A percentile compares a stretch with the other conserved stretches of the same genome.
phyloP scores from a whole-genome alignment of 169 alveolate genomes.

The Cryptosporidium parvum region DNA sequence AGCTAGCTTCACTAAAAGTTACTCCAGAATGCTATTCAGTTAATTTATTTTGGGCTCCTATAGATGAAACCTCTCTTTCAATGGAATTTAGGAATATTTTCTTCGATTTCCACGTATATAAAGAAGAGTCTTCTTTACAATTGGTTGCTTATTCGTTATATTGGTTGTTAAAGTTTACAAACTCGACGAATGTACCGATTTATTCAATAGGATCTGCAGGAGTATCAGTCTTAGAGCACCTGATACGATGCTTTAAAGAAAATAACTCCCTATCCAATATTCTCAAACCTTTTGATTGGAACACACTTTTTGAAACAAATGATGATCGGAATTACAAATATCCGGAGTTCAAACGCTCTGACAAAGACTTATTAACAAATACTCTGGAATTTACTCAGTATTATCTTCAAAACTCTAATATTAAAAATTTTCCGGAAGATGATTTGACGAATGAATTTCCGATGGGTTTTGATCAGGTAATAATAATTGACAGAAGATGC shows the following conservation, averaged over 20 bases:
- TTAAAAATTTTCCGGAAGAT: background rate
- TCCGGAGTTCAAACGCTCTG: background rate
- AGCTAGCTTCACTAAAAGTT: conserved; percentile 16
- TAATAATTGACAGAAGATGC: conserved; percentile 83
- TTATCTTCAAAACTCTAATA: conserved; percentile 7
- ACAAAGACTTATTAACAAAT: conserved; percentile 17
- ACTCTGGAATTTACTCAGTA: conserved; percentile 40
- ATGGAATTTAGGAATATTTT: conserved; percentile 55
- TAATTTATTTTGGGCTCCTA: conserved; percentile 51
- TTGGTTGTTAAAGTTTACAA: conserved; percentile 52
- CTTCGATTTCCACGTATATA: conserved; percentile 64
- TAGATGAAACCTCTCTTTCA: conserved; percentile 59
- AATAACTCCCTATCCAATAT: background rate
- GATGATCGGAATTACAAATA: background rate
- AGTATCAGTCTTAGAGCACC: conserved; percentile 21
- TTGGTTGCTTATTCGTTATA: conserved; percentile 49
- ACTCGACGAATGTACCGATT: conserved; percentile 40
- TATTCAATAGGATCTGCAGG: conserved; percentile 72
- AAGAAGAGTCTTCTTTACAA: conserved; percentile 69
- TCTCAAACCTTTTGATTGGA: conserved; percentile 62
- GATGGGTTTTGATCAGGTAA: conserved; percentile 56
- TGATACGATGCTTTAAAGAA: conserved; percentile 14
- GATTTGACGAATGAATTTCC: conserved; percentile 24
- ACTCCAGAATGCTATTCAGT: conserved; percentile 69
- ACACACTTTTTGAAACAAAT: conserved; percentile 13